Conservation (phyloP, 2,329 filamentous ascomycete genomes). For the Colletotrichum eleusines region DNA sequence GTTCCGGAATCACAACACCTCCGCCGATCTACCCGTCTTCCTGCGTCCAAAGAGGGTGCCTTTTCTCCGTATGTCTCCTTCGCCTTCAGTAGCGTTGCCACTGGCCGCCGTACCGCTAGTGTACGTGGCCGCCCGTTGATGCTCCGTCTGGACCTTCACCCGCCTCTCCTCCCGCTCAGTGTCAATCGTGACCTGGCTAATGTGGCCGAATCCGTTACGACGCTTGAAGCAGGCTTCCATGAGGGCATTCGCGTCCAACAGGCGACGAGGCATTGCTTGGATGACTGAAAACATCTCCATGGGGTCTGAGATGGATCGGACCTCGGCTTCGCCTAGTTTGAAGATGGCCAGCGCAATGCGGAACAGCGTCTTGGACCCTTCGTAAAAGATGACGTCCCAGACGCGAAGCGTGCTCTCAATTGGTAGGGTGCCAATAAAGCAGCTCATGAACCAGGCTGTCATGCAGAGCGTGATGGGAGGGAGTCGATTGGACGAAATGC, state of each 20-base stretch:
- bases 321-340: slow-evolving; percentile 86
- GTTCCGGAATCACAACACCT: slow-evolving; percentile 29
- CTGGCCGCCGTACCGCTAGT: slow-evolving; percentile 45
- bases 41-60: slow-evolving; percentile 61
- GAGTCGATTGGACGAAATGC: slow-evolving; percentile 66
- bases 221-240: slow-evolving; percentile 87
- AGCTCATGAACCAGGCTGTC: slow-evolving; percentile 98
- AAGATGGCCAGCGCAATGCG: slow-evolving; percentile 92
- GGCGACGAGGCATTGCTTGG: slow-evolving; percentile 83
- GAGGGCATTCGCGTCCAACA: slow-evolving; percentile 84
- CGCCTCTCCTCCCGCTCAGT: slow-evolving; percentile 78
- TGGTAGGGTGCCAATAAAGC: slow-evolving; percentile 92
- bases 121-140: slow-evolving; percentile 44
- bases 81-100: slow-evolving; percentile 50
- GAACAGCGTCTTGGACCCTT: slow-evolving; percentile 94
- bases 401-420: slow-evolving; percentile 92
- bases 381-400: slow-evolving; percentile 97
- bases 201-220: slow-evolving; percentile 82
- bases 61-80: slow-evolving; percentile 54
- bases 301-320: slow-evolving; percentile 82
- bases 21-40: slow-evolving; percentile 46
- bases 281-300: slow-evolving; percentile 98
- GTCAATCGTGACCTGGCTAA: slow-evolving; percentile 87
- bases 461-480: slow-evolving; percentile 93
- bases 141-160: slow-evolving; percentile 62